Percentiles rank a stretch among this genome's conserved stretches.
These are phyloP conservation scores for Pythium graminicola DNA, from an alignment of 352 stramenopile genomes.

Conservation along the genomic window DNA sequence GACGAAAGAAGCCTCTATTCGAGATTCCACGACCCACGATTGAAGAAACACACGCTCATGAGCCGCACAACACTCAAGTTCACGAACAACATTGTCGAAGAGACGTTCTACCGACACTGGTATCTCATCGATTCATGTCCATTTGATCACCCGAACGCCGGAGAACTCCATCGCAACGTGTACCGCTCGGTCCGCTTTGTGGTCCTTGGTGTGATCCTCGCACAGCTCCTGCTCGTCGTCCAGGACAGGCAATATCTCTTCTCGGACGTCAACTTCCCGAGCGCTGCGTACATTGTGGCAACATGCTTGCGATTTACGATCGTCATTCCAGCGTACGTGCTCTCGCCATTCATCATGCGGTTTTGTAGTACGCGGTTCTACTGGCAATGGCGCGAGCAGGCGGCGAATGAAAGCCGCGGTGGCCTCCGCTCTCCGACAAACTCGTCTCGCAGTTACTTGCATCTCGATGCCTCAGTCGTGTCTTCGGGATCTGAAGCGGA, in stretches of 20 bases:
- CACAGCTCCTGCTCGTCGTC: slow-evolving; percentile 63
- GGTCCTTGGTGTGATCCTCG: slow-evolving; percentile 59
- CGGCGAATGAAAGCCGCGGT: slow-evolving; percentile 16
- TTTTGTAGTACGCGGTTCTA: slow-evolving; percentile 29
- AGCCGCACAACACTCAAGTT: slow-evolving; percentile 64
- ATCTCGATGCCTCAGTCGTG: neutral
- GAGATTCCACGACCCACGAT: slow-evolving; percentile 55
- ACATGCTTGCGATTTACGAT: slow-evolving; percentile 45
- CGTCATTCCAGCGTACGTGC: slow-evolving; percentile 54
- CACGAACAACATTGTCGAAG: slow-evolving; percentile 61
- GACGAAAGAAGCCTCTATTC: slow-evolving; percentile 23
- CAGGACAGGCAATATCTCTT: slow-evolving; percentile 48
- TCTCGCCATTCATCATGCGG: slow-evolving; percentile 22
- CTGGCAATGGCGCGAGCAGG: slow-evolving; percentile 24
- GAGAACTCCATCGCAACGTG: slow-evolving; percentile 59
- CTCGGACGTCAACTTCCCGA: slow-evolving; percentile 65
- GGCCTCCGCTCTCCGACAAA: slow-evolving; percentile 17
- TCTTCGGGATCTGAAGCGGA: neutral
- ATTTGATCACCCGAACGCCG: slow-evolving; percentile 78
- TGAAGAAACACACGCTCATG: slow-evolving; percentile 62
- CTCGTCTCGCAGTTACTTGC: neutral
- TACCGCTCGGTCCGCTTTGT: slow-evolving; percentile 73
- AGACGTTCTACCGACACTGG: slow-evolving; percentile 79
- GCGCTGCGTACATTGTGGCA: slow-evolving; percentile 16
- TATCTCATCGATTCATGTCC: slow-evolving; percentile 83